Conservation (phyloP, 768 basidiomycete genomes). For the Auricularia cornea region DNA sequence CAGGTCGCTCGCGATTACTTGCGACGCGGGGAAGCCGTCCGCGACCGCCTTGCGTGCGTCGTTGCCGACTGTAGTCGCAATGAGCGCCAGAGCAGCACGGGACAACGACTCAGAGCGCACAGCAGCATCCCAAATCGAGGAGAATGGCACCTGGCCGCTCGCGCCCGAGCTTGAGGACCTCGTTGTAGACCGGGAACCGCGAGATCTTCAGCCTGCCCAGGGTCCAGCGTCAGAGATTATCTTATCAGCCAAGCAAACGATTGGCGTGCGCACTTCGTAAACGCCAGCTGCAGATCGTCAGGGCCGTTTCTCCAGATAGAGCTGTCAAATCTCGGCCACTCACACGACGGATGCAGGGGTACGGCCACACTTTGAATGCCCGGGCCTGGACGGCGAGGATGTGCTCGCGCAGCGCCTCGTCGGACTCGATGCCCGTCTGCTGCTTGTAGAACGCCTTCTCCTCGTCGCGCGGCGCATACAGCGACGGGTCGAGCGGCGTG, state of each 20-base stretch:
- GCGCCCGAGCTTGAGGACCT: conserved; percentile 27
- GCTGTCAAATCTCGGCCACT: neutral
- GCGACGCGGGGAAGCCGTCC: conserved; percentile 9
- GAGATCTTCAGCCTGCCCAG: conserved; percentile 9
- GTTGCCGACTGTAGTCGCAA: conserved; percentile 3
- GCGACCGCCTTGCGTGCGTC: conserved; percentile 9
- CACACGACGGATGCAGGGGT: neutral
- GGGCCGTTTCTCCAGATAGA: neutral
- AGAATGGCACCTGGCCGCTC: conserved; percentile 30
- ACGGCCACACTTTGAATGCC: conserved; percentile 1
- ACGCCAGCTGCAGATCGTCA: neutral
- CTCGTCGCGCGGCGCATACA: neutral
- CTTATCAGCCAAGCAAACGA: neutral
- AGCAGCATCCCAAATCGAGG: conserved; percentile 39
- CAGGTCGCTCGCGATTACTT: conserved; percentile 9
- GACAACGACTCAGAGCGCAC: conserved; percentile 19
- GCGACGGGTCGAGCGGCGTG: neutral
- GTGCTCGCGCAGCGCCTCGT: neutral
- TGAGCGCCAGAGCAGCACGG: conserved; percentile 16
- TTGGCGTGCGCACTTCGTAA: neutral
- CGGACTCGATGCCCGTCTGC: neutral
- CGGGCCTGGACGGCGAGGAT: neutral
- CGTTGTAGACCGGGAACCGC: conserved; percentile 12
- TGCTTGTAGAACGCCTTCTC: neutral
- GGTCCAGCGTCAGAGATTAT: neutral